These are phyloP conservation scores for Boletus rubropictus DNA, from an alignment of 768 basidiomycete species.

Conservation along the genomic window DNA sequence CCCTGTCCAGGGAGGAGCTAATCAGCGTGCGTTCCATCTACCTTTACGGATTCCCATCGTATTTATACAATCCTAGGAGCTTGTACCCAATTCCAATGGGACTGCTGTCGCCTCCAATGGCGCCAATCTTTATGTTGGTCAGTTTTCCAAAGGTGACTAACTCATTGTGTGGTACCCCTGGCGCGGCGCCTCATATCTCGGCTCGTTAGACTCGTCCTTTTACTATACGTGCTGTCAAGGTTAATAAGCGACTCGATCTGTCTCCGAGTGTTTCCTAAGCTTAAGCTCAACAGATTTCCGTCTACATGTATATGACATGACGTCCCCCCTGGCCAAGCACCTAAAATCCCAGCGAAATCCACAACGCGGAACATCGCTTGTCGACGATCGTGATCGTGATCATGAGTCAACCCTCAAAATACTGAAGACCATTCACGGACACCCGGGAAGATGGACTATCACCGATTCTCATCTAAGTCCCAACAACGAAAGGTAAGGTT, in stretches of 20 bases:
- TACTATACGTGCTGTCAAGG: conserved; percentile 92
- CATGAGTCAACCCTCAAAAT: conserved; percentile 47
- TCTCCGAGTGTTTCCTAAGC: not conserved
- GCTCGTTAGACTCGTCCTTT: conserved; percentile 70
- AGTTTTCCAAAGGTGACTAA: conserved; percentile 64
- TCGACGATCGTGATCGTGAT: conserved; percentile 31
- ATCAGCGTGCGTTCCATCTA: conserved; percentile 40
- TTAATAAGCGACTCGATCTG: conserved; percentile 22
- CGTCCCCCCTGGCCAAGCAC: conserved; percentile 37
- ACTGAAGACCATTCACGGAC: conserved; percentile 66
- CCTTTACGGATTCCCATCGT: not conserved
- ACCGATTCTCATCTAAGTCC: conserved; percentile 90
- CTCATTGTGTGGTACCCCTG: not conserved
- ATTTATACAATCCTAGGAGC: conserved; percentile 38
- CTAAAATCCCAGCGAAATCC: conserved; percentile 10
- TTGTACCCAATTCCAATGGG: conserved; percentile 76
- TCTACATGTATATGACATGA: conserved; percentile 82
- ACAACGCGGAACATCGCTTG: conserved; percentile 14
- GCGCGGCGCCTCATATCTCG: conserved; percentile 1
- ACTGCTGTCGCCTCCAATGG: conserved; percentile 70
- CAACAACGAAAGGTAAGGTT: conserved; percentile 71
- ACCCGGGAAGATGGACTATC: conserved; percentile 84
- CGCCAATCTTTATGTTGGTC: conserved; percentile 78
- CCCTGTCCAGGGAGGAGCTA: conserved; percentile 46
- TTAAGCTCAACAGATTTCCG: conserved; percentile 60